These are phyloP conservation scores for Candida sithepensis DNA, from an alignment of 805 yeast genomes.

Conservation along the genomic window DNA sequence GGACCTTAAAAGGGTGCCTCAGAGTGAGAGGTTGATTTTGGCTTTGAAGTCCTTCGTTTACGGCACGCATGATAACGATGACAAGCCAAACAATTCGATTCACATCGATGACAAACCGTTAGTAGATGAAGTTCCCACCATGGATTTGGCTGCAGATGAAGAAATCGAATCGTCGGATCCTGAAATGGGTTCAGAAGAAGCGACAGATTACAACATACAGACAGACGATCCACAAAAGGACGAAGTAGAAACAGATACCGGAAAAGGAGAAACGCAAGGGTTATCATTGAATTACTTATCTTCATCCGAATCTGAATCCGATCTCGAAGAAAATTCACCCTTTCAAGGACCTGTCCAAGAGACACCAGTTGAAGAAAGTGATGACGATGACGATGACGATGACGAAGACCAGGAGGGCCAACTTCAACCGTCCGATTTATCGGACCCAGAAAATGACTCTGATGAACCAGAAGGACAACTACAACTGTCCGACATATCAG, in stretches of 20 bases:
- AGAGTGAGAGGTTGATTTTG: not conserved
- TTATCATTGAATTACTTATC: not conserved
- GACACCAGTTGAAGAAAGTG: constrained; percentile 3
- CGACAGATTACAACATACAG: not conserved
- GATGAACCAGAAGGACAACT: not conserved
- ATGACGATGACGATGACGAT: not conserved
- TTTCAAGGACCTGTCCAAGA: too few species aligned
- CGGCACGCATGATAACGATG: too few species aligned
- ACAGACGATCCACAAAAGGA: not conserved
- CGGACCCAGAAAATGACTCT: not conserved
- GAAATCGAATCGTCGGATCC: not conserved
- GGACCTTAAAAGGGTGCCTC: not conserved
- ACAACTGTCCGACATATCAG: not conserved
- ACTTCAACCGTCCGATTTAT: not conserved
- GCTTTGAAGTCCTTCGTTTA: constrained; percentile 8
- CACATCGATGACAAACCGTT: too few species aligned
- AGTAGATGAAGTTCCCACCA: not conserved
- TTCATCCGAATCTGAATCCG: not conserved
- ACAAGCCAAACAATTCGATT: too few species aligned
- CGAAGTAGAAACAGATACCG: not conserved
- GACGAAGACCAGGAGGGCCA: constrained; percentile 1
- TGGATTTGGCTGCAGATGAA: not conserved
- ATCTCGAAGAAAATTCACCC: not conserved
- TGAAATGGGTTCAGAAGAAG: not conserved
- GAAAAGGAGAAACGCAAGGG: not conserved